Evolutionary conservation across 1,284 basidiomycete species (phyloP).

Genomic region (Cystobasidiaceae sp.): DNA sequence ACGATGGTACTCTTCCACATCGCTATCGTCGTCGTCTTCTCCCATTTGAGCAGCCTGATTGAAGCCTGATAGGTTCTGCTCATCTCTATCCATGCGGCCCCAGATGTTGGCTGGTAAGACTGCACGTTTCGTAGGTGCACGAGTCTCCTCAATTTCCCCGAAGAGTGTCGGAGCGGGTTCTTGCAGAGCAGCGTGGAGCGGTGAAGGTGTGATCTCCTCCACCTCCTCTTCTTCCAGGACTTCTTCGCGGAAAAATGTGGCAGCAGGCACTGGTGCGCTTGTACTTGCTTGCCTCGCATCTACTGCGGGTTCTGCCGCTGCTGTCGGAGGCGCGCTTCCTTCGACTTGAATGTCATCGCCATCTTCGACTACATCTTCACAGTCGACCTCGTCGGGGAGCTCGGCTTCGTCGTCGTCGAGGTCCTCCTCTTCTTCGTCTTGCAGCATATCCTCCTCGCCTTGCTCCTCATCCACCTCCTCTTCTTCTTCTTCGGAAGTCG

Average conservation of each 20-base stretch:
- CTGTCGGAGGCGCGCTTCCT: too few relatives aligned
- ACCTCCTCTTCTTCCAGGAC: background rate
- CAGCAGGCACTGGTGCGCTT: too few relatives aligned
- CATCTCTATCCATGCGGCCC: constrained; percentile 15
- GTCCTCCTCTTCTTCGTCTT: too few relatives aligned
- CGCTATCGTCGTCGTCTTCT: background rate
- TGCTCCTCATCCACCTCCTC: constrained; percentile 16
- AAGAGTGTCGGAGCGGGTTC: background rate
- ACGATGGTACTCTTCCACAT: too few relatives aligned
- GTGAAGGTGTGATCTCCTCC: background rate
- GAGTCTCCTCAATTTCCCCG: background rate
- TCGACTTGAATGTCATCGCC: background rate
- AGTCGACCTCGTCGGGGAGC: too few relatives aligned
- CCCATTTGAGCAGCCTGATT: background rate
- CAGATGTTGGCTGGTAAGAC: background rate
- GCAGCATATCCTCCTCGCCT: too few relatives aligned
- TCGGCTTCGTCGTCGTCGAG: too few relatives aligned
- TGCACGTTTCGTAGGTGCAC: background rate
- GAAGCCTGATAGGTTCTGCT: background rate
- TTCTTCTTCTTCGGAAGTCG: constrained; percentile 16
- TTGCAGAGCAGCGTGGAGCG: background rate
- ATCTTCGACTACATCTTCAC: background rate
- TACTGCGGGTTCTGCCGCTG: too few relatives aligned
- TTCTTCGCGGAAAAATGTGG: too few relatives aligned
- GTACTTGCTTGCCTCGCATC: too few relatives aligned